Evolutionary conservation across 192 early-diverging fungal species (phyloP), one percentile per base, ranked within the genome.

Genomic region (Chytriomyces hyalinus): DNA sequence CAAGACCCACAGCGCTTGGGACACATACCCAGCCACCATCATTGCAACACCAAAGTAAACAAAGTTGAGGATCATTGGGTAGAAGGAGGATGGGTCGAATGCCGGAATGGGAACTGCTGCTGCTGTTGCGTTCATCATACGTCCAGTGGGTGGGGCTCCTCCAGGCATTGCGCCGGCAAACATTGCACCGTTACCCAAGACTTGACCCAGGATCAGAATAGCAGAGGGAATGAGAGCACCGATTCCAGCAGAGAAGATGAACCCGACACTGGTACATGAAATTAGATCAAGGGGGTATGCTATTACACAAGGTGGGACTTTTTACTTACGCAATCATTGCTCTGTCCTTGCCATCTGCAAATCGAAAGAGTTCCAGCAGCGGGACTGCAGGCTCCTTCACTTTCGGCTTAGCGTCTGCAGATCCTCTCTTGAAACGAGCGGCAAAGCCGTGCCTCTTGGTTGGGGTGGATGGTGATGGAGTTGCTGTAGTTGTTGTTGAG

Each of bases 1-100:
- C 15, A 73, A 53, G 15, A 80, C 68, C 81, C 82, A 85, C 43
- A 78, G 65, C 6, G 45, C 15, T 75, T 80, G 81, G 51, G 81
- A 80, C 2, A 77, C 7, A 61, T 85, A 85, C 10, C 70, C 81
- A 15, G 65, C 75, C 24, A 77, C 28, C 57, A 81, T 61, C 70
- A 77, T 77, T 6, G 70, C 80, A 17, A 67, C 50, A 10, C 78
- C 84, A 59, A 85, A 65, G 47, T 77, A 43, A 48, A 78, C 60
- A 61, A 73, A 73, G 10, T 46, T 61, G 26, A 61, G 28, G 36
- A 73, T 73, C 8, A 44, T 62, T 6, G 71, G 71, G 44, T 73
- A 73, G 10, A 73, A n/a, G 8, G 71, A 44, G 6, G 71, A 73
- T 45, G 60, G 53, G 44, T 73, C 71, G 17, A 73, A n/a, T 47